Evolutionary conservation across 495 filamentous ascomycete species (phyloP), one percentile per base, ranked within the genome.

Genomic region (Hypomontagnella submonticulosa): DNA sequence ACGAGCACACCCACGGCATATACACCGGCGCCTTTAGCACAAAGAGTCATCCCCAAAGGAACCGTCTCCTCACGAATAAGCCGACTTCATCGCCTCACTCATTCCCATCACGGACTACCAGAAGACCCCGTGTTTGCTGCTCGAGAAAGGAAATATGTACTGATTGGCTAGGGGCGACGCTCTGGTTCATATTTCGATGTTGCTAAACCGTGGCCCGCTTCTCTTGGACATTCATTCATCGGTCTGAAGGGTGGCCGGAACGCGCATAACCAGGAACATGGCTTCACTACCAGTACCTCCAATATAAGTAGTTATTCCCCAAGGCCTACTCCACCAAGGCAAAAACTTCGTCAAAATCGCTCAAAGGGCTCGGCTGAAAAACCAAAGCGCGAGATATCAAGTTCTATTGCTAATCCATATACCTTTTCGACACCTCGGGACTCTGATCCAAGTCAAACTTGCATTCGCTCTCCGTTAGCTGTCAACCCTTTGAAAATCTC

Each of bases 161-260:
- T 62, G 13, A 27, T 63, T 46, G 61, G 55, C 61, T 69, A 67
- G 62, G 59, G 62, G 40, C 65, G 12, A 55, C 62, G 60, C 36
- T 44, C 68, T 42, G 66, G 66, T 57, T 69, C 61, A 57, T 61
- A 69, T 57, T 69, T 61, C 51, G 41, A 54, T 9, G 47, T 23
- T 27, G 66, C 66, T 19, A 49, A 59, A 23, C 56, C 61, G 10
- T 66, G 58, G 55, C 55, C 36, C 7, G 40, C 65, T 18, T 65
- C 69, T 32, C 37, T 23, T 43, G 36, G 51, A 18, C 51, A 57
- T 41, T 58, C 46, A 33, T 53, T 30, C 32, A 20, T 57, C 41
- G 47, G 46, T 15, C 30, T 49, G 4, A 52, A 51, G 10, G 63
- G 46, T 55, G 59, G 38, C 18, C 62, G 55, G 20, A 30, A 34